These are phyloP conservation scores for Leccinum sublutescens DNA, from an alignment of 768 basidiomycete species.

Conservation along the genomic window DNA sequence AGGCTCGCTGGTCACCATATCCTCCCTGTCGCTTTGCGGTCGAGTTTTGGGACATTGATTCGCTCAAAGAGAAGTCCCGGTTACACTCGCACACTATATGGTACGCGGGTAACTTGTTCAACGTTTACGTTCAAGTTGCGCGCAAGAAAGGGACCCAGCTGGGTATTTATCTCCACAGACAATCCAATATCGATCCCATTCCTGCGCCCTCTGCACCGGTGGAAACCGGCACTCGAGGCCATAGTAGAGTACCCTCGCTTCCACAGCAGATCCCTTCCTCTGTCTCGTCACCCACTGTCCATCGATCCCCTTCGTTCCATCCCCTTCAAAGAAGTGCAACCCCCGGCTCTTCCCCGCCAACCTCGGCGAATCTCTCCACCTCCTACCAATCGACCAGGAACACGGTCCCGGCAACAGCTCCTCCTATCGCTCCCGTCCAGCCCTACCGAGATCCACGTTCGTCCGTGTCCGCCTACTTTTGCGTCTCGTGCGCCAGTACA, in stretches of 20 bases:
- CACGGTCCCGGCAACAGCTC: slow-evolving; percentile 41
- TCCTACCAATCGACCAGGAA: slow-evolving; percentile 23
- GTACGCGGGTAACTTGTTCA: slow-evolving; percentile 87
- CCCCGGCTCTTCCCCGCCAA: slow-evolving; percentile 32
- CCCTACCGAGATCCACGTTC: slow-evolving; percentile 77
- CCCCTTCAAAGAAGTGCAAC: slow-evolving; percentile 45
- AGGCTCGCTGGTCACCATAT: slow-evolving; percentile 61
- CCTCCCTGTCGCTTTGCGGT: slow-evolving; percentile 84
- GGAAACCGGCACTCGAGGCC: slow-evolving; percentile 27
- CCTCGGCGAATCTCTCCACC: slow-evolving; percentile 16
- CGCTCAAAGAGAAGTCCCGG: slow-evolving; percentile 80
- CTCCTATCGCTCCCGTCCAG: slow-evolving; percentile 52
- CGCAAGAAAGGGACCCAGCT: slow-evolving; percentile 80
- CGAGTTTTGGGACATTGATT: slow-evolving; percentile 87
- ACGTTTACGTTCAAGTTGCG: slow-evolving; percentile 86
- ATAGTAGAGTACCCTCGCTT: slow-evolving; percentile 32
- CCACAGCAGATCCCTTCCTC: slow-evolving; percentile 32
- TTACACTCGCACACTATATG: slow-evolving; percentile 84
- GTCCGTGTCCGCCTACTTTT: slow-evolving; percentile 76
- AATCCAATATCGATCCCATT: slow-evolving; percentile 75
- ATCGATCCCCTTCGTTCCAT: slow-evolving; percentile 47
- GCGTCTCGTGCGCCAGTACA: slow-evolving; percentile 76
- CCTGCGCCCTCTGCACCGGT: slow-evolving; percentile 66
- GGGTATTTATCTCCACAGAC: slow-evolving; percentile 87
- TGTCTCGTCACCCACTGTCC: slow-evolving; percentile 28